Evolutionary conservation across 176 grass and related monocot species (phyloP), one percentile per base, ranked within the genome.

Genomic region (Coix lacrymajobi): DNA sequence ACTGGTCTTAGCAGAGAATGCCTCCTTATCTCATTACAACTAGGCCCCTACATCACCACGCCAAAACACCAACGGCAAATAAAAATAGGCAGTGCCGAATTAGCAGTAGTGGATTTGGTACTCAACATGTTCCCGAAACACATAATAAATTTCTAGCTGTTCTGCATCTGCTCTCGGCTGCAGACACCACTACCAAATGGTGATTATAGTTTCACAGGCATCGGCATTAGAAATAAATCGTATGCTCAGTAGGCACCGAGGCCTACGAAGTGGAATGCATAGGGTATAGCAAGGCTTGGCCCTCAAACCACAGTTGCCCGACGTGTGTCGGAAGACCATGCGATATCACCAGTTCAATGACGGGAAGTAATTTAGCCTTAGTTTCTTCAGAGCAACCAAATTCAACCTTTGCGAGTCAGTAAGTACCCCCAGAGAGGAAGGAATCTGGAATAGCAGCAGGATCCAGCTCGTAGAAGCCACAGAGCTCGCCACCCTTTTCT

Each of bases 361-460:
- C 9, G 10, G 36, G 61, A 45, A 58, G 25, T 33, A 69, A n/a
- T 71, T 51, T 62, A 52, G 32, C 71, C 40, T 46, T 62, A 60
- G 62, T 54, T 62, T 40, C 44, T 67, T 85, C 29, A 61, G 49
- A 85, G 46, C 13, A 20, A 46, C n/a, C n/a, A n/a, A n/a, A n/a
- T n/a, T n/a, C n/a, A n/a, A n/a, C n/a, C n/a, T n/a, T n/a, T n/a
- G n/a, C n/a, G n/a, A n/a, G n/a, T n/a, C n/a, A n/a, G n/a, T n/a
- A n/a, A n/a, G n/a, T n/a, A n/a, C n/a, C n/a, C n/a, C n/a, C n/a
- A n/a, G n/a, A n/a, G n/a, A n/a, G n/a, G n/a, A n/a, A n/a, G n/a
- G n/a, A n/a, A n/a, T n/a, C n/a, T n/a, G n/a, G n/a, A n/a, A n/a
- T n/a, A n/a, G n/a, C n/a, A n/a, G n/a, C n/a, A n/a, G n/a, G n/a